These are phyloP conservation scores for Odonthalia washingtoniensis DNA, from an alignment of 31 red algal genomes.

Conservation along the genomic window DNA sequence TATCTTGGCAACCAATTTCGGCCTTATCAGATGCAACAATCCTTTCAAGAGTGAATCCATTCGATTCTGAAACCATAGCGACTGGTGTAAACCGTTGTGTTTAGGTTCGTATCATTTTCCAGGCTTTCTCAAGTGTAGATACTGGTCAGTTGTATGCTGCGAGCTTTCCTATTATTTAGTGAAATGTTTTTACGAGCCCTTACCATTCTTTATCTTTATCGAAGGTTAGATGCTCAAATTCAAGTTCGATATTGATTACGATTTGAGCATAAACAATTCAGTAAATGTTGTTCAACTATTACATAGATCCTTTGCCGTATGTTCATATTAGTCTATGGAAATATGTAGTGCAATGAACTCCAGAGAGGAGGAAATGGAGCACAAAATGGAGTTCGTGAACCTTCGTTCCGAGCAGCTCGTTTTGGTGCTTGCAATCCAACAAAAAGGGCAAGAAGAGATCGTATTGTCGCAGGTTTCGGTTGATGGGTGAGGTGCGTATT, in stretches of 20 bases:
- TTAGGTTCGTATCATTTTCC: not conserved
- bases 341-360: no score
- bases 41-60: not conserved
- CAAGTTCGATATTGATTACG: not conserved
- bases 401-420: no score
- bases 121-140: not conserved
- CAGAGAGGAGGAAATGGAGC: no score
- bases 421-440: no score
- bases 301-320: not conserved
- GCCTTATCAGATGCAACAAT: not conserved
- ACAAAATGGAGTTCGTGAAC: no score
- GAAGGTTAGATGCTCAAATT: not conserved
- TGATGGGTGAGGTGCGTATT: no score
- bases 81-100: not conserved
- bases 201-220: constrained; percentile 7
- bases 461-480: no score
- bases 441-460: no score
- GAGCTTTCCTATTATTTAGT: not conserved
- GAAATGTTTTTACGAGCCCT: constrained; percentile 4
- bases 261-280: not conserved
- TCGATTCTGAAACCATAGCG: not conserved
- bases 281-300: not conserved
- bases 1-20: not conserved
- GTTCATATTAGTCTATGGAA: not conserved
- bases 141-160: not conserved